Base-by-base conservation (phyloP, 2,329 filamentous ascomycete species). In the Epichloe brachyelytri region DNA sequence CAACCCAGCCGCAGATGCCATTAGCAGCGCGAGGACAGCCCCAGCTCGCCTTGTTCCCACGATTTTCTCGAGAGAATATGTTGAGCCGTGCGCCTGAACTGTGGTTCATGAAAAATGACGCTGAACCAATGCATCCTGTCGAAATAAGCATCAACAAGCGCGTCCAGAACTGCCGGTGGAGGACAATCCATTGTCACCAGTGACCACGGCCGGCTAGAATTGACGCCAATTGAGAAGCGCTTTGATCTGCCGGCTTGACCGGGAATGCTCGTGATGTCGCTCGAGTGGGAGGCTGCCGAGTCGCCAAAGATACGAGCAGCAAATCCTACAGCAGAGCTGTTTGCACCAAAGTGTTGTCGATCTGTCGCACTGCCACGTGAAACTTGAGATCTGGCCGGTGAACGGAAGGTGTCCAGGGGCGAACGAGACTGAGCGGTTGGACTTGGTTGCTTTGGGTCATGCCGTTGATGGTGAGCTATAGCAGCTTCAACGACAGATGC, bases 121-220 rank as follows among this genome's bases (percentile, higher is more conserved):
- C 54, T 55, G 46, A 58, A 58, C 56, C 56, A 58, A 41, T 58
- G 53, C 45, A 58, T 26, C 46, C 51, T 54, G 43, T 56, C 56
- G 49, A 58, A 58, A 43, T 58, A 58, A 17, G 49, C 52, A 8
- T 52, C 55, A 15, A 57, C 33, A 10, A 50, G 49, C 2, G 26
- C 36, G 17, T 50, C 49, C 17, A 50, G 34, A 17, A 50, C 34
- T 11, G 30, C 15, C 19, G 19, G 22, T 10, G 43, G 15, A 40
- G 49, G 49, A 22, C 49, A 50, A 17, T 38, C 33, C 49, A 50
- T 50, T 4, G 49, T 50, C n/a, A 33, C 43, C 43, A 50, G n/a
- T 19, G 49, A 50, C 49, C 49, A 50, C 11, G 43, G 43, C 8
- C 19, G 34, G 3, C 49, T 43, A 36, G 33, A 20, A 46, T 37